These are phyloP conservation scores for Ustilago crameri DNA, from an alignment of 1,284 basidiomycete species.

Conservation along the genomic window DNA sequence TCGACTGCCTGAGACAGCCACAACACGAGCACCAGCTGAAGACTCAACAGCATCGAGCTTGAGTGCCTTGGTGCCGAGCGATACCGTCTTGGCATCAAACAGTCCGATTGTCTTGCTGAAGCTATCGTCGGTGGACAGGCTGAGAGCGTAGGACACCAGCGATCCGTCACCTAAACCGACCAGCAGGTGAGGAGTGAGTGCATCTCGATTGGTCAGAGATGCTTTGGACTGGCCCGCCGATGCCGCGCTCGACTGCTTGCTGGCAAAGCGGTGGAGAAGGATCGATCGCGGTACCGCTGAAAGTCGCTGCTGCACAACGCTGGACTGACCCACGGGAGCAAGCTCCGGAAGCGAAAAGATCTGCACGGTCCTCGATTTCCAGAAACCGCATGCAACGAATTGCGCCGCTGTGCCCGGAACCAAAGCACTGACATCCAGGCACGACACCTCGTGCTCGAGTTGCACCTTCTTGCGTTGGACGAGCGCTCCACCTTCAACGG, in stretches of 20 bases:
- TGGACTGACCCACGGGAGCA: slow-evolving; percentile 55
- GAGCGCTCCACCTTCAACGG: slow-evolving; percentile 70
- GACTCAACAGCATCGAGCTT: slow-evolving; percentile 70
- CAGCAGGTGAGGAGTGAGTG: slow-evolving; percentile 72
- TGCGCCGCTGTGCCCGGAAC: slow-evolving; percentile 23
- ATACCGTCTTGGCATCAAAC: slow-evolving; percentile 73
- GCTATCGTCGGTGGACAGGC: slow-evolving; percentile 45
- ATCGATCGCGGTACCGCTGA: slow-evolving; percentile 75
- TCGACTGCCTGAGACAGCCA: slow-evolving; percentile 63
- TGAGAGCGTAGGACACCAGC: slow-evolving; percentile 74
- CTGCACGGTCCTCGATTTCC: slow-evolving; percentile 77
- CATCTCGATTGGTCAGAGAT: slow-evolving; percentile 23
- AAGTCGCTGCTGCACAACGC: slow-evolving; percentile 23
- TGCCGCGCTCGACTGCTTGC: slow-evolving; percentile 8
- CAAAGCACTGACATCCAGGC: slow-evolving; percentile 65
- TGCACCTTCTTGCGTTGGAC: slow-evolving; percentile 4
- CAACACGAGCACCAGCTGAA: slow-evolving; percentile 42
- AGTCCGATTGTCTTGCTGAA: slow-evolving; percentile 54
- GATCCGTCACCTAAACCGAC: slow-evolving; percentile 84
- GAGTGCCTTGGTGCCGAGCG: slow-evolving; percentile 79
- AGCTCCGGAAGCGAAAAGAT: slow-evolving; percentile 74
- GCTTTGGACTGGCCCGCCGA: slow-evolving; percentile 1
- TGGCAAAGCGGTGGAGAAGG: slow-evolving; percentile 76
- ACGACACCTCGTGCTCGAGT: slow-evolving; percentile 63
- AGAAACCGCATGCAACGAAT: slow-evolving; percentile 78